Evolutionary conservation across 495 filamentous ascomycete species (phyloP), one percentile per base, ranked within the genome.

Genomic region (Hyphodiscus hymeniophilus): DNA sequence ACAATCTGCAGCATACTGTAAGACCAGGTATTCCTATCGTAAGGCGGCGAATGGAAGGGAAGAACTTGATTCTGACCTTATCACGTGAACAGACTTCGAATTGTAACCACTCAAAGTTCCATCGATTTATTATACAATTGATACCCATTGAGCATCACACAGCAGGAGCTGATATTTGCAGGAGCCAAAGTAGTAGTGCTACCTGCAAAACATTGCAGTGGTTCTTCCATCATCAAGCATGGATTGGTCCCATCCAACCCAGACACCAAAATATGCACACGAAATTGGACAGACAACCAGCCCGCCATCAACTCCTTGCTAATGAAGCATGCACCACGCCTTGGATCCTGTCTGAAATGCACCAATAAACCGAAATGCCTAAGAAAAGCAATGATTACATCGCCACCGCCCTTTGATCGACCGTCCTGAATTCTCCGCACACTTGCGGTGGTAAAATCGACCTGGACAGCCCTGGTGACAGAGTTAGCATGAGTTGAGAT

Each of bases 331-430:
- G 42, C 47, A 28, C 26, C 22, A 50, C 12, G 47, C 47, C 47
- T 15, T n/a, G n/a, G n/a, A n/a, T n/a, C n/a, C n/a, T n/a, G n/a
- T n/a, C n/a, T n/a, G n/a, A n/a, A n/a, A n/a, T n/a, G n/a, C 26
- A 20, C 46, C 22, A 24, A 48, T 42, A 32, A 21, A n/a, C 18
- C n/a, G 38, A 24, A 48, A 41, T 36, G 26, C 42, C 45, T 35
- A 51, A 42, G 46, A 42, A 47, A 53, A 45, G 38, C 56, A 59
- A 33, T 49, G 20, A 42, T 56, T 22, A 45, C 56, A 59, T 26
- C 42, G 39, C 45, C 48, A 59, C 16, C n/a, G 28, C n/a, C 47
- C 34, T 26, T 13, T 32, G 10, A 41, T 36, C 3, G 30, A n/a
- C 20, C 50, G 38, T 21, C 49, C 52, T 3, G 41, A 45, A 3